phyloP scores from a whole-genome alignment of 768 basidiomycete species.

The Crucibulum laeve region DNA sequence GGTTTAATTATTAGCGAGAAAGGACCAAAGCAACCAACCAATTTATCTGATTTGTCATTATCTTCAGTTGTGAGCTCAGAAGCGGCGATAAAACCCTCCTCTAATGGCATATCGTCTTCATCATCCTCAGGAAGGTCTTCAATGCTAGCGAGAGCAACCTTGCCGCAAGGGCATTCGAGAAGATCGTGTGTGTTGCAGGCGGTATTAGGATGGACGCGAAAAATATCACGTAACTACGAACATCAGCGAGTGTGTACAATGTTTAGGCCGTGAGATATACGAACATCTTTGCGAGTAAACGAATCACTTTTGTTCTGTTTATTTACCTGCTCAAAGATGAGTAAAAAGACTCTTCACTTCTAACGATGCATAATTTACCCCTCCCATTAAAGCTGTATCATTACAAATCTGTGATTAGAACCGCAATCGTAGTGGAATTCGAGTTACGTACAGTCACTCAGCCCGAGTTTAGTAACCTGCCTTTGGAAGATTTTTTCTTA shows the following conservation, averaged over 20 bases:
- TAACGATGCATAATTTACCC: constrained; percentile 27
- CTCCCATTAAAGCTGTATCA: constrained; percentile 63
- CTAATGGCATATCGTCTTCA: constrained; percentile 18
- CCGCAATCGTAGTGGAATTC: constrained; percentile 9
- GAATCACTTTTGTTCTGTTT: constrained; percentile 70
- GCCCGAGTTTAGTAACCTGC: constrained; percentile 89
- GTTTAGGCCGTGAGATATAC: constrained; percentile 13
- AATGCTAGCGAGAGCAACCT: constrained; percentile 1
- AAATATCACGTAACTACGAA: constrained; percentile 82
- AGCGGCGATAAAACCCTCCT: constrained; percentile 58
- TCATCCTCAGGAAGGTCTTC: constrained; percentile 10
- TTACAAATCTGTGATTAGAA: constrained; percentile 4
- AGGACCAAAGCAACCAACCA: constrained; percentile 36
- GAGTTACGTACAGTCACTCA: constrained; percentile 71
- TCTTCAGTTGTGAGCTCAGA: constrained; percentile 51
- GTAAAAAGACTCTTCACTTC: constrained; percentile 1
- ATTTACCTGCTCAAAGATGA: constrained; percentile 21
- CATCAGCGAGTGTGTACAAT: constrained; percentile 1
- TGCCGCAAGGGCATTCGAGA: constrained; percentile 69
- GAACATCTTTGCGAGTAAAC: constrained; percentile 81
- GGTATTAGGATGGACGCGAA: constrained; percentile 77
- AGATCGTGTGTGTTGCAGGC: constrained; percentile 92
- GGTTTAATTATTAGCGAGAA: no score
- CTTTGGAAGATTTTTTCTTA: constrained; percentile 90
- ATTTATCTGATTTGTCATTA: constrained; percentile 44